Percentiles rank a stretch among this genome's conserved stretches.
Conservation (phyloP, 2,329 filamentous ascomycete genomes). For the Furcasterigmium furcatum region DNA sequence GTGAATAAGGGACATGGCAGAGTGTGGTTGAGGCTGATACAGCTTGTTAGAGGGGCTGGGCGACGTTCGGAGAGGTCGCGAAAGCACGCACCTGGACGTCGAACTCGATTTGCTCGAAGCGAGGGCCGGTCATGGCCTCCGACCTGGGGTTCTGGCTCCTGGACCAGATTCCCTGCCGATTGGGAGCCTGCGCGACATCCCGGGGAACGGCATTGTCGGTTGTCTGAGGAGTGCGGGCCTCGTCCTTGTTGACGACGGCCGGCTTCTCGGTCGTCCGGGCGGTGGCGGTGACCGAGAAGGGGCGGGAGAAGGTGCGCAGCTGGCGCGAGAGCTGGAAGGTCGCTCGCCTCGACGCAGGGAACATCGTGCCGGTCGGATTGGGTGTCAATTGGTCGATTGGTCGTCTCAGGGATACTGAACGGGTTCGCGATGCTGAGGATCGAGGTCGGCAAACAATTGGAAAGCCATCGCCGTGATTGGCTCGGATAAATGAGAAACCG, state of each 20-base stretch:
- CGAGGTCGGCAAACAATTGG: background rate
- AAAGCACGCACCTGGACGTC: constrained; percentile 70
- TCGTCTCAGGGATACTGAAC: constrained; percentile 12
- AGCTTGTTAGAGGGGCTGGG: constrained; percentile 14
- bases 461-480: background rate
- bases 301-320: constrained; percentile 38
- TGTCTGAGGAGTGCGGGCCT: constrained; percentile 38
- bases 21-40: constrained; percentile 75
- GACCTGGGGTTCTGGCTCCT: constrained; percentile 78
- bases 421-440: background rate
- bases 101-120: constrained; percentile 97
- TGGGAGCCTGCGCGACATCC: constrained; percentile 76
- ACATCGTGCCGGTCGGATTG: constrained; percentile 25
- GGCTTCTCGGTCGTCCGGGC: constrained; percentile 30
- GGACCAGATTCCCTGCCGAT: constrained; percentile 79
- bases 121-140: constrained; percentile 85
- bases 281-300: constrained; percentile 42
- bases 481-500: background rate
- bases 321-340: constrained; percentile 40
- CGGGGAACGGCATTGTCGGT: constrained; percentile 37
- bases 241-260: constrained; percentile 32
- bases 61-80: background rate
- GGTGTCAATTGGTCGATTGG: constrained; percentile 22
- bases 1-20: constrained; percentile 95
- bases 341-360: constrained; percentile 36